Base-by-base conservation (phyloP, 192 early-diverging fungal genomes). In the Backusella liffmaniae region DNA sequence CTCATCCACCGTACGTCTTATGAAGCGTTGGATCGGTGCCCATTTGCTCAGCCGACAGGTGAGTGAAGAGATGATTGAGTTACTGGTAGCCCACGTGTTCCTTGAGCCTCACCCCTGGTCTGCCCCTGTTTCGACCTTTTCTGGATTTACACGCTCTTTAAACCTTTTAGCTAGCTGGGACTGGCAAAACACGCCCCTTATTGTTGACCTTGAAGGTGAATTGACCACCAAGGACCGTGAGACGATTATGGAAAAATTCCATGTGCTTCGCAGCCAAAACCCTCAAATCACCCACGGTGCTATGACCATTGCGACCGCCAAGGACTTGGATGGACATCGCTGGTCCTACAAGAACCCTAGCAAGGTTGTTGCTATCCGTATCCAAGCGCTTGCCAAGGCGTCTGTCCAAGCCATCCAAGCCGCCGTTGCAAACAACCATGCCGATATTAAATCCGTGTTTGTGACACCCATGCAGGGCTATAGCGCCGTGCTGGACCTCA, bases 21-120 rank as follows among this genome's bases (percentile, higher is more conserved):
- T 89, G 21, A 99, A 99, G 87, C 90, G 96, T 73, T 99, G 96
- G 96, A 81, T 96, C 32, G 85, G 90, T 8, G 85, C 92, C 23
- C 96, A 99, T 76, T 84, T 94, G 85, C 84, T 97, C 6, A 86
- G 93, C 34, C 79, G 84, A 10, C 85, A 89, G 21, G 86, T 98
- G 6, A 78, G 89, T 0, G 92, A 93, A 59, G 94, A 97, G 82
- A 73, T 90, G 21, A 83, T 95, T 37, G 97, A 99, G 80, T 79
- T 96, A 0, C 32, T 97, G 21, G 90, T 87, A 39, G 90, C 90
- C 0, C 80, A 82, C 2, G 90, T 94, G 30, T 99, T 94, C 80
- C 83, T 92, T 23, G 86, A 91, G 16, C 79, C 92, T 12, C 78
- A 76, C 8, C 89, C 89, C 7, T 92, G 85, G 77, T 70, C 80